Percentiles rank a stretch among this genome's conserved stretches.
Evolutionary conservation across 2,329 filamentous ascomycete genomes (phyloP).

Genomic region (Aspergillus costaricaensis): DNA sequence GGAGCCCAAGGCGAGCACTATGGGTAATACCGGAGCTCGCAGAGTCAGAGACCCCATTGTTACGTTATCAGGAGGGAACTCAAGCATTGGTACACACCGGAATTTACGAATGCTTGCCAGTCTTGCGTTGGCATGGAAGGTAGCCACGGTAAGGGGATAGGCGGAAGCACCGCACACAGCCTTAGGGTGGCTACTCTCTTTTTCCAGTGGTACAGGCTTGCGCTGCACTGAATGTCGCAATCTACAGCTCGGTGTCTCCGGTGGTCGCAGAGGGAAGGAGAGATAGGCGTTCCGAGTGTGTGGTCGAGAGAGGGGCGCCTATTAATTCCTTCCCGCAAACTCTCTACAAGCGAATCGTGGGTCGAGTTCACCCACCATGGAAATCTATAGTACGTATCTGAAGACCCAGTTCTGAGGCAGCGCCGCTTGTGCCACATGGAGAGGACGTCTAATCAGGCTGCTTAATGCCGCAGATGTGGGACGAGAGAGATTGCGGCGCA

Average conservation of each 20-base stretch:
- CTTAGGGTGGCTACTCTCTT: background rate
- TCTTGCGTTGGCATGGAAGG: background rate
- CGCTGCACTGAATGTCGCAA: background rate
- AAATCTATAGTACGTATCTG: background rate
- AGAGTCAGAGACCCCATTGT: background rate
- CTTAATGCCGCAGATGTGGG: background rate
- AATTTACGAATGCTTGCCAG: background rate
- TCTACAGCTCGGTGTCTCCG: background rate
- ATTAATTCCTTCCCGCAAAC: background rate
- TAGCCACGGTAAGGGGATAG: background rate
- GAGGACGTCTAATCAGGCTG: background rate
- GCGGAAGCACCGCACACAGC: constrained; percentile 1
- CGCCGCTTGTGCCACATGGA: constrained; percentile 1
- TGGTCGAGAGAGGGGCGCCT: background rate
- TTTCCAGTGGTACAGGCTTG: background rate
- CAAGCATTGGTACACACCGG: background rate
- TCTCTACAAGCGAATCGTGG: constrained; percentile 3
- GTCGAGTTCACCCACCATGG: background rate
- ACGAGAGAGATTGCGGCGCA: background rate
- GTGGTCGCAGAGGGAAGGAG: background rate
- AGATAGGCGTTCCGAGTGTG: constrained; percentile 2
- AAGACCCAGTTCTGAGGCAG: background rate
- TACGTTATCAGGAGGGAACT: background rate
- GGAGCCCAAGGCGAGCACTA: background rate
- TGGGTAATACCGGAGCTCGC: background rate